Evolutionary conservation across 176 grass and related monocot genomes (phyloP).

Genomic region (Thalia dealbata): DNA sequence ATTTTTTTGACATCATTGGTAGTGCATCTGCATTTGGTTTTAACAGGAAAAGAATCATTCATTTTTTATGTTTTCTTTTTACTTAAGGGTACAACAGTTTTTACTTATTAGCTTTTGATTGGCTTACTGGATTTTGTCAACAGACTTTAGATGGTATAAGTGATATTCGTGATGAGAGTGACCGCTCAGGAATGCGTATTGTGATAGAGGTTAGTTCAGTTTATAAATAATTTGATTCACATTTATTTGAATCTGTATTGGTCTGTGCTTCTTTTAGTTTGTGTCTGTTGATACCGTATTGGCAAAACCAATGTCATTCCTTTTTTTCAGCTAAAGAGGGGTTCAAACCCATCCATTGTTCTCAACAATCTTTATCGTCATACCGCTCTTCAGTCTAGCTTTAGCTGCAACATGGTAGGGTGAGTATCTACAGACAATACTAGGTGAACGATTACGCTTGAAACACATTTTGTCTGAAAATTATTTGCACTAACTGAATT

Average conservation of each 20-base stretch:
- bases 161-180: conserved; percentile 96
- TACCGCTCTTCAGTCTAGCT: conserved; percentile 89
- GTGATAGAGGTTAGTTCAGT: conserved; percentile 72
- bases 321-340: conserved; percentile 67
- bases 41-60: too few relatives aligned
- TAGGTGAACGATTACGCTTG: neutral
- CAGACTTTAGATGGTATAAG: conserved; percentile 92
- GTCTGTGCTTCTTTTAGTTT: neutral
- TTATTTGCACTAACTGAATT: neutral
- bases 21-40: too few relatives aligned
- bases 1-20: too few relatives aligned
- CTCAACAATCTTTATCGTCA: conserved; percentile 88
- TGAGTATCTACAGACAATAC: conserved; percentile 28
- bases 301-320: conserved; percentile 9
- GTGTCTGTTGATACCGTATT: neutral
- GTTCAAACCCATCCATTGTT: conserved; percentile 61
- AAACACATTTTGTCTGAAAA: neutral
- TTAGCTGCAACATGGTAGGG: conserved; percentile 99
- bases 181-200: conserved; percentile 91
- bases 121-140: conserved; percentile 1
- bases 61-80: too few relatives aligned
- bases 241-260: neutral
- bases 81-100: too few relatives aligned
- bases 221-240: conserved; percentile 10
- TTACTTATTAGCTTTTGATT: conserved; percentile 4